A percentile compares a stretch with the other conserved stretches of the same genome.
These are phyloP conservation scores for Neophaeococcomyces aloes DNA, from an alignment of 2,329 filamentous ascomycete genomes.

Conservation along the genomic window DNA sequence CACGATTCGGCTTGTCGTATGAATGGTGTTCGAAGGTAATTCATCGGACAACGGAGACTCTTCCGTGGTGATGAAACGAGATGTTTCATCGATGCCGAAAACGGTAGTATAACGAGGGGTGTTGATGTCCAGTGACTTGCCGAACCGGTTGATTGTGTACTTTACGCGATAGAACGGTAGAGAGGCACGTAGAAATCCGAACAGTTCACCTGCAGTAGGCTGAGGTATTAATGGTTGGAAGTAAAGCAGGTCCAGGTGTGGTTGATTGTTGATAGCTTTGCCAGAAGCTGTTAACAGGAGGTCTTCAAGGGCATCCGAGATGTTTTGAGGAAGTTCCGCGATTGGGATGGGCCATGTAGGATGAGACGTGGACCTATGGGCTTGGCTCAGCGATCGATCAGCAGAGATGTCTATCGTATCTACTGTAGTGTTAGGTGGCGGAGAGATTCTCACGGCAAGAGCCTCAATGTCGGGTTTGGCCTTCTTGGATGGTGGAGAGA, in stretches of 20 bases:
- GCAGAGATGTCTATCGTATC: constrained; percentile 6
- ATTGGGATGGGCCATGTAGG: constrained; percentile 44
- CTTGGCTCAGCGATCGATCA: not conserved
- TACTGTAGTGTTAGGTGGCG: not conserved
- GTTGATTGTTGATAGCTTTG: constrained; percentile 52
- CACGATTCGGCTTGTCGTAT: constrained; percentile 25
- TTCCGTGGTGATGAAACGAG: constrained; percentile 37
- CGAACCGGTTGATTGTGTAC: constrained; percentile 60
- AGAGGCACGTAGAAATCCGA: constrained; percentile 59
- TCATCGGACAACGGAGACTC: constrained; percentile 12
- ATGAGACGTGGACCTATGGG: constrained; percentile 31
- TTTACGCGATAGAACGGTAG: constrained; percentile 67
- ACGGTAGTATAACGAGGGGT: constrained; percentile 53
- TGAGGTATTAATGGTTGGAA: constrained; percentile 62
- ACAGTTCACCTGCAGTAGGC: constrained; percentile 48
- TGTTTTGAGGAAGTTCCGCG: constrained; percentile 35
- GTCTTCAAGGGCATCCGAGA: constrained; percentile 31
- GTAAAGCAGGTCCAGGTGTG: constrained; percentile 62
- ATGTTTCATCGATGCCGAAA: constrained; percentile 54
- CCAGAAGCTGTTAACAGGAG: constrained; percentile 39
- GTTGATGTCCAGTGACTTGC: constrained; percentile 51
- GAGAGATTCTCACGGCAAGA: not conserved
- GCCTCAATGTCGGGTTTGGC: constrained; percentile 25
- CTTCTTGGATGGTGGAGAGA: constrained; percentile 41
- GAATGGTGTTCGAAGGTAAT: constrained; percentile 28